Conservation (phyloP, 306 rosid species). For the Vachellia collinsii region DNA sequence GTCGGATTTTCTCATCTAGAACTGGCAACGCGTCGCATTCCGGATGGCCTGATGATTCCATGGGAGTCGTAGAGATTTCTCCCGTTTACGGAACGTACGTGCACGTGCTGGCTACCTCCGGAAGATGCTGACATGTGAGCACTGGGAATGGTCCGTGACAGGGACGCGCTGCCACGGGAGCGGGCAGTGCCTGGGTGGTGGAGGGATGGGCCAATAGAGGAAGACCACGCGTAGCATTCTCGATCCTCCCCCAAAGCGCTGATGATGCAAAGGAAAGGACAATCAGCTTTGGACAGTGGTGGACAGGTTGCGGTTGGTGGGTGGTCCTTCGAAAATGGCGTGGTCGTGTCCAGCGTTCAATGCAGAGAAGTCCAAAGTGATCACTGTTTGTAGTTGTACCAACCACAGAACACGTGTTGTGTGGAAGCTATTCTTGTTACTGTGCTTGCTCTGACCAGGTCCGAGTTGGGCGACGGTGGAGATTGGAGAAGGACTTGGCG, state of each 20-base stretch:
- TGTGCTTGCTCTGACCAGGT: too few species aligned
- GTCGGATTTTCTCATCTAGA: conserved; percentile 3
- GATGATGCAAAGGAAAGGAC: too few species aligned
- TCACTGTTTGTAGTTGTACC: background rate
- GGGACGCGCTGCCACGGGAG: background rate
- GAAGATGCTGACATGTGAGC: background rate
- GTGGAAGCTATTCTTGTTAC: too few species aligned
- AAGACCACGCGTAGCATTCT: conserved; percentile 35
- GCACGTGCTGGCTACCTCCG: background rate
- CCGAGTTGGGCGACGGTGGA: too few species aligned
- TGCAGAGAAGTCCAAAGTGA: conserved; percentile 10
- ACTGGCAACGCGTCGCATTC: conserved; percentile 42
- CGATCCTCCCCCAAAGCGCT: conserved; percentile 1
- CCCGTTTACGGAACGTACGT: background rate
- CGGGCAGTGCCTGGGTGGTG: background rate
- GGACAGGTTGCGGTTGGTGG: background rate
- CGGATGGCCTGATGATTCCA: background rate
- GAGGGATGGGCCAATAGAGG: conserved; percentile 1
- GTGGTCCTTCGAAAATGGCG: conserved; percentile 3
- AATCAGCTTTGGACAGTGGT: conserved; percentile 7
- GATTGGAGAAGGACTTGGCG: too few species aligned
- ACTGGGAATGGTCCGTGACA: background rate
- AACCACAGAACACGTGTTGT: conserved; percentile 21
- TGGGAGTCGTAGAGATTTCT: background rate
- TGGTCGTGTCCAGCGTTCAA: conserved; percentile 2